Base-by-base conservation (phyloP, 495 filamentous ascomycete species). In the Lophiotrema nucula region DNA sequence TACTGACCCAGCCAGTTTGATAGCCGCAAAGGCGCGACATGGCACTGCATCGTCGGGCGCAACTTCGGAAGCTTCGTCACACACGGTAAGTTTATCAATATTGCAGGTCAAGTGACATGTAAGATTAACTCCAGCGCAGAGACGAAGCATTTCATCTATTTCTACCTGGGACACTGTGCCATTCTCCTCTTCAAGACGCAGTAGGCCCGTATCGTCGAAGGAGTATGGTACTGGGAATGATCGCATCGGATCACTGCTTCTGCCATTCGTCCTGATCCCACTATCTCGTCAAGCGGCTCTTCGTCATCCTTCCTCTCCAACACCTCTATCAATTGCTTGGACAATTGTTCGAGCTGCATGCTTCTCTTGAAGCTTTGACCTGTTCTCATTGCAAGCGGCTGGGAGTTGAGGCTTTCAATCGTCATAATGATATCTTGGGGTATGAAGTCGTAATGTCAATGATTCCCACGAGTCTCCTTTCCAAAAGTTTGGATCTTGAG, bases 1-100 rank as follows among this genome's bases (percentile, higher is more conserved):
- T n/a, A 21, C 47, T 59, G 22, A 59, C 25, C 16, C 27, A 8
- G 4, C 44, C 66, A 95, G 89, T 93, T 95, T 65, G 89, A 96
- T 71, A 84, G 85, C 54, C 83, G 90, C 67, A 95, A 92, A 77
- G 90, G 92, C 23, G 88, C 90, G 57, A 96, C 89, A 65, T 96
- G 93, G 93, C 93, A 99, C 74, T 97, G 95, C 74, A 96, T 99
- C 57, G 93, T 97, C 11, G 93, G 93, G 37, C 82, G 95, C 53
- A 97, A 99, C 79, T 99, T 97, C 72, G 93, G 93, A 66, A 97
- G 92, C 76, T 99, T 96, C 65, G 95, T 99, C 39, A 99, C 93
- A 23, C 93, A 99, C 68, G 93, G 92, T 95, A 82, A 56, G 80
- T 47, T 25, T n/a, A 23, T 6, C 19, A 12, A 11, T 43, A 12